phyloP scores from a whole-genome alignment of 768 basidiomycete genomes.

The Leccinum uliginosum region DNA sequence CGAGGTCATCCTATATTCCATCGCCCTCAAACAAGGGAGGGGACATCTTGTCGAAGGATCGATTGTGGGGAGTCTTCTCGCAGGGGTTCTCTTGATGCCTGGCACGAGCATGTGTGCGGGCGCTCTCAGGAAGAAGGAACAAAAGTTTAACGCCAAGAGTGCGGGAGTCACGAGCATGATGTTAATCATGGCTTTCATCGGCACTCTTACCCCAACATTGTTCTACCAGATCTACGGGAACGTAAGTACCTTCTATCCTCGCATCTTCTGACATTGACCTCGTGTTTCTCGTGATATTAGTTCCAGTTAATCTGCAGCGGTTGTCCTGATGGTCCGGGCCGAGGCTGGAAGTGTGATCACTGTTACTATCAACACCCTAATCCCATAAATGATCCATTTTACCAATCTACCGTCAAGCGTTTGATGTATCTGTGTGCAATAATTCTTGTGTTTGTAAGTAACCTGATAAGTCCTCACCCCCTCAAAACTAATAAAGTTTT shows the following conservation, averaged over 20 bases:
- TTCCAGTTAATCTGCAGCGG: constrained; percentile 84
- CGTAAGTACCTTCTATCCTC: constrained; percentile 47
- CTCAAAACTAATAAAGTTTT: constrained; percentile 3
- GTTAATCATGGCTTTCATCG: constrained; percentile 99
- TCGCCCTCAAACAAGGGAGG: constrained; percentile 87
- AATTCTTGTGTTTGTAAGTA: constrained; percentile 83
- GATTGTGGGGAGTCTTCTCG: constrained; percentile 91
- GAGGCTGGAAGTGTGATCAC: constrained; percentile 75
- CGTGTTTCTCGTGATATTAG: constrained; percentile 37
- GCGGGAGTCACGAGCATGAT: constrained; percentile 99
- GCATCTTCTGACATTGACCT: neutral
- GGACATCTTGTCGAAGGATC: constrained; percentile 95
- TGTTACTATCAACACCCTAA: constrained; percentile 96
- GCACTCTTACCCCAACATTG: constrained; percentile 88
- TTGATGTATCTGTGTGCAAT: constrained; percentile 94
- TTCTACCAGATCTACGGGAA: constrained; percentile 99
- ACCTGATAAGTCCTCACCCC: neutral
- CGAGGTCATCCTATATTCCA: constrained; percentile 89
- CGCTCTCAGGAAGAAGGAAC: constrained; percentile 87
- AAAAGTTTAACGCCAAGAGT: constrained; percentile 98
- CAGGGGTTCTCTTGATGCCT: constrained; percentile 96
- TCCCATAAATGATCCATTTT: constrained; percentile 92
- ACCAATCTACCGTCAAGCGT: constrained; percentile 91
- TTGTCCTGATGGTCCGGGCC: constrained; percentile 48
- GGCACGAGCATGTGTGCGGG: constrained; percentile 93